phyloP scores from a whole-genome alignment of 2,329 filamentous ascomycete species.

The Xylariaceae sp. region DNA sequence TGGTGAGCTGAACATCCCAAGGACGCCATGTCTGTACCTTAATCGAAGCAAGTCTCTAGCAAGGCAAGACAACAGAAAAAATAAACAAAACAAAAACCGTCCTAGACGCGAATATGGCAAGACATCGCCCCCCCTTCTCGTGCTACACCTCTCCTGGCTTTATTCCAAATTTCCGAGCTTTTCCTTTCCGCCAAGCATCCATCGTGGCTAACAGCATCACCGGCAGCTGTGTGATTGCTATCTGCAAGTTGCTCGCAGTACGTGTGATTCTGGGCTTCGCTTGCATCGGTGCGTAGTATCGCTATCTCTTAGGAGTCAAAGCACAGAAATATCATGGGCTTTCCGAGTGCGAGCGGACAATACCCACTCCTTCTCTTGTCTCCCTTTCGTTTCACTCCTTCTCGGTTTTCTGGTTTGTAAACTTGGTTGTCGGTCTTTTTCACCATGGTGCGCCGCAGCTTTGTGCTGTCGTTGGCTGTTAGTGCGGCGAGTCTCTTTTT shows the following conservation, averaged over 20 bases:
- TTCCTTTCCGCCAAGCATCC: neutral
- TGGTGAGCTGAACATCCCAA: neutral
- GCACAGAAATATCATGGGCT: constrained; percentile 14
- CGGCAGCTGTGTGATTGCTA: neutral
- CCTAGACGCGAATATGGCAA: neutral
- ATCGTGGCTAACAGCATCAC: neutral
- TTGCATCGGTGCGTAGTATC: constrained; percentile 12
- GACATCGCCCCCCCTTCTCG: neutral
- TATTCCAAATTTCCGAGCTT: neutral
- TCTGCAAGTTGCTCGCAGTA: neutral
- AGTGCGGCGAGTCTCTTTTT: constrained; percentile 24
- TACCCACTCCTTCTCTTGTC: neutral
- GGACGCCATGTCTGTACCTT: neutral
- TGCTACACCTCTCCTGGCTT: neutral
- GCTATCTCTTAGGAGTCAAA: neutral
- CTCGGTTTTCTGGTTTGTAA: constrained; percentile 10
- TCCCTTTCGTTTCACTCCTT: constrained; percentile 10
- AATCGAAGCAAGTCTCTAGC: neutral
- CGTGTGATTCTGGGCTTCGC: constrained; percentile 16
- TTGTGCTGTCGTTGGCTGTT: constrained; percentile 27
- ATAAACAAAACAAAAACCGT: neutral
- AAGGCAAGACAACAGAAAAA: no score
- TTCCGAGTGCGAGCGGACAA: neutral
- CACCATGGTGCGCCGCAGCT: constrained; percentile 29
- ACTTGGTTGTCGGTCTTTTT: constrained; percentile 2